Conservation (phyloP, 176 grass and related monocot genomes). For the Phyllostachys edulis region DNA sequence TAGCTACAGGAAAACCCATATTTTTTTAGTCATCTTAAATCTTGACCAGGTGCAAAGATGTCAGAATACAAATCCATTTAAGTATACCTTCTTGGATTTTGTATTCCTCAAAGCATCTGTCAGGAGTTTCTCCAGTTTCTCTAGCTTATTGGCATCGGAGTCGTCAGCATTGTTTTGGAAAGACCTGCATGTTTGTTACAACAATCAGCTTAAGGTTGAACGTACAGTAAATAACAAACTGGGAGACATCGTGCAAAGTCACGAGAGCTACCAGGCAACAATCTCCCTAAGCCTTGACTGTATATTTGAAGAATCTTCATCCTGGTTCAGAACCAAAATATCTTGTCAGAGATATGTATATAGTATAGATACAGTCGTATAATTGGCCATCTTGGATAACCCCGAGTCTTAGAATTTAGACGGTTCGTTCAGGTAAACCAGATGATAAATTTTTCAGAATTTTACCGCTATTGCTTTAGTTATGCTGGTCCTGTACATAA, state of each 20-base stretch:
- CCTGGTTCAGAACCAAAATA: slow-evolving; percentile 21
- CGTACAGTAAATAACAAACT: not conserved
- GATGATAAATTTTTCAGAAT: not conserved
- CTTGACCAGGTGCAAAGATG: not conserved
- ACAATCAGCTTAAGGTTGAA: not conserved
- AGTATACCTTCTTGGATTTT: slow-evolving; percentile 52
- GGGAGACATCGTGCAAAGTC: not conserved
- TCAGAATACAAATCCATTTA: not conserved
- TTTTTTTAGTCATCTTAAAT: not conserved
- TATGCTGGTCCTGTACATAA: not conserved
- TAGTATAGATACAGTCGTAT: not conserved
- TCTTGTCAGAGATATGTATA: slow-evolving; percentile 6
- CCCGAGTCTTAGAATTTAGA: not conserved
- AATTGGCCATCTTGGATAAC: not conserved
- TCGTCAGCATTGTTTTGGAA: slow-evolving; percentile 38
- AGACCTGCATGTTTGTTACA: slow-evolving; percentile 42
- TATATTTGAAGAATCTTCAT: slow-evolving; percentile 33
- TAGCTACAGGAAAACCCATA: not conserved
- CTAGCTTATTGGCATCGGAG: slow-evolving; percentile 42
- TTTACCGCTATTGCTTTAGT: not conserved
- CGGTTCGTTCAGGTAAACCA: not conserved
- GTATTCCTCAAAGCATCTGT: slow-evolving; percentile 42
- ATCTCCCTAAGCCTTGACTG: slow-evolving; percentile 42
- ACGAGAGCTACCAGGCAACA: slow-evolving; percentile 34
- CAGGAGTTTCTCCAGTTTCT: slow-evolving; percentile 54